A percentile compares a stretch with the other conserved stretches of the same genome.
phyloP scores from a whole-genome alignment of 306 rosid species.

The Prunus kanzakura region DNA sequence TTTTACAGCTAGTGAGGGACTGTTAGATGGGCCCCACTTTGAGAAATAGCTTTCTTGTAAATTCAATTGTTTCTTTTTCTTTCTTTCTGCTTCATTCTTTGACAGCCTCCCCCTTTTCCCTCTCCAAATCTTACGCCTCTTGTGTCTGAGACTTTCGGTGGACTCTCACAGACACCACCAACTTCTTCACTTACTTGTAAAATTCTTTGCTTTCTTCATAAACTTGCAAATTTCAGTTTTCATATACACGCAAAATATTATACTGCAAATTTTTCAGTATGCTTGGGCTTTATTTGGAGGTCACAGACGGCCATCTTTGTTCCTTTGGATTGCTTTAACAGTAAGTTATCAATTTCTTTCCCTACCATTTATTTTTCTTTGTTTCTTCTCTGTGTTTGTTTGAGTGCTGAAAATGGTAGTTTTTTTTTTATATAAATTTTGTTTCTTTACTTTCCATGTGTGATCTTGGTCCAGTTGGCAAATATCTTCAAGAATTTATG shows the following conservation, averaged over 20 bases:
- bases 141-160: conserved; percentile 15
- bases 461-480: conserved; percentile 19
- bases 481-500: conserved; percentile 16
- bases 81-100: conserved; percentile 16
- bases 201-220: conserved; percentile 43
- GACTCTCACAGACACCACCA: conserved; percentile 27
- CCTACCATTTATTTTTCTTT: background rate
- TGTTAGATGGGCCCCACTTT: conserved; percentile 1
- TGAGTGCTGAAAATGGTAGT: conserved; percentile 31
- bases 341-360: conserved; percentile 49
- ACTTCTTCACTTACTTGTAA: background rate
- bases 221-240: background rate
- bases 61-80: background rate
- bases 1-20: background rate
- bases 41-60: background rate
- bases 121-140: conserved; percentile 24
- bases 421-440: background rate
- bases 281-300: conserved; percentile 44
- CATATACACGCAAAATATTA: background rate
- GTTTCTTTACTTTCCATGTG: background rate
- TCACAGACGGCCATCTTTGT: conserved; percentile 39
- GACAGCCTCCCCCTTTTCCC: conserved; percentile 4
- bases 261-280: conserved; percentile 1
- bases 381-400: conserved; percentile 10
- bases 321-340: conserved; percentile 57